These are phyloP conservation scores for Diutina neorugosa DNA, from an alignment of 1,139 yeast genomes.

Conservation along the genomic window DNA sequence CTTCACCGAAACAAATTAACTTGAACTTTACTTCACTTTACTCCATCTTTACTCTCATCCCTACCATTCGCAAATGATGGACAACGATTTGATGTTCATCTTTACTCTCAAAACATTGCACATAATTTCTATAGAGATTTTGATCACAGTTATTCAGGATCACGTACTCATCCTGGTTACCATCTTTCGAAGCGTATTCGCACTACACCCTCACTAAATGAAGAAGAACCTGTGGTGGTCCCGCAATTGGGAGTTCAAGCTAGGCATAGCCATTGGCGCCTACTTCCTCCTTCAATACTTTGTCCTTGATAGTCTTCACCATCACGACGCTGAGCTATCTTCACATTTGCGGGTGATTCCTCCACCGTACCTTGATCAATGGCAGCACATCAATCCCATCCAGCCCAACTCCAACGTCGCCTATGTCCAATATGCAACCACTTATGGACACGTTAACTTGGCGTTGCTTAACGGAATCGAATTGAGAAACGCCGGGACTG, in stretches of 20 bases:
- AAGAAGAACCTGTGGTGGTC: not conserved
- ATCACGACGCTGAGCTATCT: not conserved
- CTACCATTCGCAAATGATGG: no score
- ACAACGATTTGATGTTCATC: no score
- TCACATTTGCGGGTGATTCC: not conserved
- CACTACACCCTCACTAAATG: not conserved
- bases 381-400: not conserved
- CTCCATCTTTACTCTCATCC: no score
- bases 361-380: not conserved
- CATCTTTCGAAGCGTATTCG: not conserved
- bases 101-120: no score
- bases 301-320: not conserved
- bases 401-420: not conserved
- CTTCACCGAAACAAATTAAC: no score
- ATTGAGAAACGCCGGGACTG: not conserved
- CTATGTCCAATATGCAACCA: conserved; percentile 2
- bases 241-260: conserved; percentile 1
- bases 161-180: no score
- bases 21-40: no score
- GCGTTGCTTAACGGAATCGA: conserved; percentile 1
- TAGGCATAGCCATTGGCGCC: not conserved
- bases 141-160: no score
- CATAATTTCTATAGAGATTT: no score
- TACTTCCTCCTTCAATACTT: not conserved
- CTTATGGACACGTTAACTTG: not conserved